Percentiles rank a stretch among this genome's conserved stretches.
phyloP scores from a whole-genome alignment of 768 basidiomycete species.

The Pisolithus albus region DNA sequence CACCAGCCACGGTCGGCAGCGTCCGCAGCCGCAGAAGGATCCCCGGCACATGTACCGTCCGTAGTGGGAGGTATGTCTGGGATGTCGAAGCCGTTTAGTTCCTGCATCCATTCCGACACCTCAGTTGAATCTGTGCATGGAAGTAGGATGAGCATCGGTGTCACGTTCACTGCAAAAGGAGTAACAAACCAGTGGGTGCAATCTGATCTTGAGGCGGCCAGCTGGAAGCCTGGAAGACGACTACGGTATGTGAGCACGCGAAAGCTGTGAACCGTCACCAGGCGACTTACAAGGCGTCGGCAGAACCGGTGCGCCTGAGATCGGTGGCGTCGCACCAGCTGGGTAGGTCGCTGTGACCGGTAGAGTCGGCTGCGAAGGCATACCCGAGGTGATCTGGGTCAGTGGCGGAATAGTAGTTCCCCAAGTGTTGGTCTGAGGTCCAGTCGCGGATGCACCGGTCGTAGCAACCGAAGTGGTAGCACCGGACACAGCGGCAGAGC shows the following conservation, averaged over 20 bases:
- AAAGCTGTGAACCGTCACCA: not conserved
- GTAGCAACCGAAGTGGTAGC: slow-evolving; percentile 1
- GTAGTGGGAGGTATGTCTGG: slow-evolving; percentile 56
- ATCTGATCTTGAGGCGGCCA: slow-evolving; percentile 63
- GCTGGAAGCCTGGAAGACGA: slow-evolving; percentile 36
- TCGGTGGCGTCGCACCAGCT: slow-evolving; percentile 54
- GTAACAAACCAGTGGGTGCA: slow-evolving; percentile 49
- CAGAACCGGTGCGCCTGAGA: slow-evolving; percentile 58
- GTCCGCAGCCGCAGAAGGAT: slow-evolving; percentile 49
- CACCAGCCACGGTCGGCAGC: slow-evolving; percentile 77
- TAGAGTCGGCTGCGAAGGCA: slow-evolving; percentile 47
- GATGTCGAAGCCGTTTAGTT: slow-evolving; percentile 64
- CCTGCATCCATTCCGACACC: slow-evolving; percentile 70
- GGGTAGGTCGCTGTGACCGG: slow-evolving; percentile 46
- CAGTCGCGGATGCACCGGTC: not conserved
- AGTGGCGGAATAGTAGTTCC: slow-evolving; percentile 52
- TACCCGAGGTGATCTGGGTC: slow-evolving; percentile 52
- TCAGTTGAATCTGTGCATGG: slow-evolving; percentile 44
- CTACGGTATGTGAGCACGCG: slow-evolving; percentile 21
- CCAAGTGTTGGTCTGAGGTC: slow-evolving; percentile 10
- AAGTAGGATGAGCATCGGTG: not conserved
- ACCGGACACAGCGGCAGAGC: not conserved
- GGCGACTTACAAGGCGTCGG: slow-evolving; percentile 53
- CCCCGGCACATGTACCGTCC: slow-evolving; percentile 62
- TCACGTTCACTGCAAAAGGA: not conserved